Evolutionary conservation across 2,329 filamentous ascomycete genomes (phyloP), one percentile per base, ranked within the genome.

Genomic region (Sarocladium brachiariae): DNA sequence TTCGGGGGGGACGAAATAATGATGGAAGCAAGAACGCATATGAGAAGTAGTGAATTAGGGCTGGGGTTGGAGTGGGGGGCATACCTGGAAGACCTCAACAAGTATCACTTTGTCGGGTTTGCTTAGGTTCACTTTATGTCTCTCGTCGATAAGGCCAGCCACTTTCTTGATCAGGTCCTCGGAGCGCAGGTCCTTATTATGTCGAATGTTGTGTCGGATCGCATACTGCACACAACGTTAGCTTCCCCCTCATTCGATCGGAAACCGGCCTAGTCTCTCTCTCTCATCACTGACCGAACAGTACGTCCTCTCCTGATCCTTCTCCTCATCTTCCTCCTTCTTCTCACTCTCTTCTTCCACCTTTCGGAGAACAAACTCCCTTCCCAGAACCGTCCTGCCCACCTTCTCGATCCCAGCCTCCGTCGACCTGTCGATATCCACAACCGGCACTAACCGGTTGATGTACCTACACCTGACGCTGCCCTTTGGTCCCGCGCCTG

Each of bases 61-160:
- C n/a, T n/a, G n/a, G n/a, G n/a, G n/a, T n/a, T n/a, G n/a, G n/a
- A n/a, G n/a, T n/a, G n/a, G n/a, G n/a, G n/a, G n/a, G n/a, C 66
- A 56, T 75, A 88, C 87, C 78, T 89, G 83, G 65, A 86, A 92
- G 51, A 93, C 77, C 59, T 93, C 87, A 51, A 93, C 81, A 54
- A 92, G 76, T 57, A 93, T 84, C 27, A 91, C 80, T 62, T 88
- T 81, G 68, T 92, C 87, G 30, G 87, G 87, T n/a, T 75, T 77
- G 45, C 75, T 79, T n/a, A 95, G 76, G 59, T 91, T 82, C 52
- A 93, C 89, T 60, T 83, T 86, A 67, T 93, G 88, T 14, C 27
- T 21, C 9, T 75, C 70, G 47, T 82, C 81, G 54, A 90, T 78
- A 25, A 83, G 69, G 34, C 73, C 70, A 4, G 87, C 88, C 55